phyloP scores from a whole-genome alignment of 164 flowering plant species.

The Vitis vinifera region DNA sequence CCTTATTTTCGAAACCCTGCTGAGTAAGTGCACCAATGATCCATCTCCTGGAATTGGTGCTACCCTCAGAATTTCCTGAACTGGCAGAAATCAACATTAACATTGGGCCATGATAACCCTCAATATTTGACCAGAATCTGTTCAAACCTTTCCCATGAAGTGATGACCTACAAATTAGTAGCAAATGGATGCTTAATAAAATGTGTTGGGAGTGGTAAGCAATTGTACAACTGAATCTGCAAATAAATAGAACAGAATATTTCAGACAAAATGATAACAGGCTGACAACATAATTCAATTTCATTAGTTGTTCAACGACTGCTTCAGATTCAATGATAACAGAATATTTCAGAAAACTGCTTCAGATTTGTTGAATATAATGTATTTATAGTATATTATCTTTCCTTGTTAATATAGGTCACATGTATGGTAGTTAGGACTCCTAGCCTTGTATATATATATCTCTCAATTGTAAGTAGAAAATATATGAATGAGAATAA shows the following conservation, averaged over 20 bases:
- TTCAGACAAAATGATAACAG: background rate
- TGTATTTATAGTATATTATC: too few species aligned
- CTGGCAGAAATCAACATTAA: constrained; percentile 64
- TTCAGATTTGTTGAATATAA: too few species aligned
- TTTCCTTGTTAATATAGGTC: too few species aligned
- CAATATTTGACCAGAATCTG: constrained; percentile 87
- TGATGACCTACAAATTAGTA: constrained; percentile 55
- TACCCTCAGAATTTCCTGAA: constrained; percentile 38
- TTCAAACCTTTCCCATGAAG: constrained; percentile 85
- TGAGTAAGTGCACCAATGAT: constrained; percentile 62
- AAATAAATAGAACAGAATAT: background rate
- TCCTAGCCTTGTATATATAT: too few species aligned
- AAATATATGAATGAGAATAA: too few species aligned
- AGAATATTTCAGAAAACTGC: too few species aligned
- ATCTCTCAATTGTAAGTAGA: too few species aligned
- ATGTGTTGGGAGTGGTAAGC: background rate
- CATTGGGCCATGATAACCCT: constrained; percentile 81
- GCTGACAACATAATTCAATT: background rate
- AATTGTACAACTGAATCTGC: background rate
- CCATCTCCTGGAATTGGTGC: constrained; percentile 47
- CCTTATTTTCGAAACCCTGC: constrained; percentile 81
- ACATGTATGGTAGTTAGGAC: too few species aligned
- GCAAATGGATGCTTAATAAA: background rate
- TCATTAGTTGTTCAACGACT: background rate
- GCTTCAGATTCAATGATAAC: too few species aligned